Base-by-base conservation (phyloP, 164 flowering plant species). In the Nymphaea colorata region DNA sequence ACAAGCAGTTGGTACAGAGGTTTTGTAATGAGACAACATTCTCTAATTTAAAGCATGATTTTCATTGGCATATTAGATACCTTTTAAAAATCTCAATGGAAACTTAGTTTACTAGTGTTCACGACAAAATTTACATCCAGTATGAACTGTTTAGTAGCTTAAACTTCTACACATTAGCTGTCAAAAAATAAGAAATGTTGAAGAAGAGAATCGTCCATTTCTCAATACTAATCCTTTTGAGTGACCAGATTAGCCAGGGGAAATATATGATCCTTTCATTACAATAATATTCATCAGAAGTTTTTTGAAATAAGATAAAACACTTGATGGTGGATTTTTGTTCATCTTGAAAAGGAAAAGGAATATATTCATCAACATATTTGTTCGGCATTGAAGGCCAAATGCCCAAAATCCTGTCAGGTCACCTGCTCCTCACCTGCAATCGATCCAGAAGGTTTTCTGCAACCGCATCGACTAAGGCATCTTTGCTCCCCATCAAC, bases 361-460 rank as follows among this genome's bases (percentile, higher is more conserved):
- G 17, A 57, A 15, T 41, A 59, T 16, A 42, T 14, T 45, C 4
- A 12, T 3, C 17, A 65, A 51, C 10, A 2, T 7, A 10, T 4
- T 60, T 12, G 45, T 12, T 7, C 17, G 16, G 0, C 2, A 25
- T 25, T 25, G 36, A 25, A 1, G 36, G 36, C 36, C 0, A 25
- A 25, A 25, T 25, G 36, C 36, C 36, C 36, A 25, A 25, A 25
- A 25, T 25, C 36, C 36, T 25, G 36, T 25, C 36, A 15, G 57
- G 57, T 8, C 15, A 8, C 14, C 57, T 5, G 15, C 25, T 44
- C 53, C 12, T 6, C 74, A 92, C 98, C 93, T 88, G 87, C 74
- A 94, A 73, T 11, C 97, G 91, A 73, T 94, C 99, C 66, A 91
- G 72, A 57, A 94, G 68, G 73, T 91, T 94, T 59, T 94, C 98